phyloP scores from a whole-genome alignment of 208 protist genomes.

The Trypanosoma theileri region DNA sequence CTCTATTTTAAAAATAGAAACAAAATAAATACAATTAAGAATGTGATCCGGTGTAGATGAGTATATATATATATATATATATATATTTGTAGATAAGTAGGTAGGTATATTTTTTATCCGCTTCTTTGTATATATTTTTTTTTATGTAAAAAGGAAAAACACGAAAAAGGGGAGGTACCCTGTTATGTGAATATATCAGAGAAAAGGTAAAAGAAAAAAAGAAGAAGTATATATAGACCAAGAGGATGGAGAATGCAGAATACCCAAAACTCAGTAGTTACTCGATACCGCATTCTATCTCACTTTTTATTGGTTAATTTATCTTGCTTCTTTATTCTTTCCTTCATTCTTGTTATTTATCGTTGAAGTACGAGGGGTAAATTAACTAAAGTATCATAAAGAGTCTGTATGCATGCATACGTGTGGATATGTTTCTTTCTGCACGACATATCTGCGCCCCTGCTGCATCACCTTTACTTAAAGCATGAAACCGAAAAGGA shows the following conservation, averaged over 20 bases:
- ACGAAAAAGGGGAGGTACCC: background rate
- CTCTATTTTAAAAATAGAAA: too few relatives aligned
- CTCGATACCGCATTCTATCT: background rate
- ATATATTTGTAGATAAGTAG: too few relatives aligned
- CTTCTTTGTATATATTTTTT: too few relatives aligned
- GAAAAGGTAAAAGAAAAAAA: constrained; percentile 23
- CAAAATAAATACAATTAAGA: too few relatives aligned
- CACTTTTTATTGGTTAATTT: constrained; percentile 9
- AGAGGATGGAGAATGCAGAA: background rate
- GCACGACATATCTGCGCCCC: background rate
- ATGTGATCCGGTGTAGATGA: too few relatives aligned
- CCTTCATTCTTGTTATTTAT: background rate
- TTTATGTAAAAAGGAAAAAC: background rate
- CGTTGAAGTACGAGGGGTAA: too few relatives aligned
- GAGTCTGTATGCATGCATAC: constrained; percentile 11
- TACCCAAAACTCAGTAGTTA: too few relatives aligned
- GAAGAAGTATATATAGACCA: constrained; percentile 5
- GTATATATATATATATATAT: too few relatives aligned
- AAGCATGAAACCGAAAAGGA: too few relatives aligned
- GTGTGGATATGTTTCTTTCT: constrained; percentile 4
- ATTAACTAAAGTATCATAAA: background rate
- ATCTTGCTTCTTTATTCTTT: constrained; percentile 6
- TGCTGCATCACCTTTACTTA: too few relatives aligned
- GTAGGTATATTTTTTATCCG: too few relatives aligned
- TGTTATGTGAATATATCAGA: constrained; percentile 19